Base-by-base conservation (phyloP, 73 alveolate genomes). In the Symbiodinium pilosum region DNA sequence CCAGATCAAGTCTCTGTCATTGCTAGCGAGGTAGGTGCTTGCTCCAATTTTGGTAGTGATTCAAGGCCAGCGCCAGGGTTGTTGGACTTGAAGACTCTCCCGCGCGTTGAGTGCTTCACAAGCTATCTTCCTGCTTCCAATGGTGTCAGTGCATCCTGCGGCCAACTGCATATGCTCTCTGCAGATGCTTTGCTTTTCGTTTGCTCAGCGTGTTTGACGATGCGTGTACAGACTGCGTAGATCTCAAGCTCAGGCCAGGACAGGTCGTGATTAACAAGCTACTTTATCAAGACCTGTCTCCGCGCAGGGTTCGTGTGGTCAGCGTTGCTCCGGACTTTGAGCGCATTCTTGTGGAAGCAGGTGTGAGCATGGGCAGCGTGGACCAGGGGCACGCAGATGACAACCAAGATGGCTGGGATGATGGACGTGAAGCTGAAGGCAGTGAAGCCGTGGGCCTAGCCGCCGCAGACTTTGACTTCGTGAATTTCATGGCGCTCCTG, bases 1-100 rank as follows among this genome's bases (percentile, higher is more conserved):
- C 69, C 94, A 3, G 68, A 56, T 30, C 94, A 87, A 38, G 94
- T 87, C 36, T 87, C 56, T n/a, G 94, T 87, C 38, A 54, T 36
- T 42, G 42, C 64, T 41, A 43, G 4, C n/a, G 59, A 69, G 3
- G 41, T 38, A 4, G 94, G 42, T 24, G 68, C 8, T 51, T 16
- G 0, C 28, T 16, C 28, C 12, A 24, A 51, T 51, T n/a, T n/a
- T n/a, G n/a, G n/a, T n/a, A n/a, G n/a, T n/a, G n/a, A n/a, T n/a
- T n/a, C n/a, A n/a, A 51, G 68, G 21, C 6, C 12, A 32, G 26
- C 43, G 12, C 85, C 85, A 2, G 18, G 51, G 68, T 39, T 87
- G 40, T 34, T 87, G 68, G 69, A 54, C 18, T 26, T 87, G 40
- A 40, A 34, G 34, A 56, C 85, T 4, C 28, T 56, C 85, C 52